These are phyloP conservation scores for Phyllosticta citribraziliensis DNA, from an alignment of 2,329 filamentous ascomycete species.

Conservation along the genomic window DNA sequence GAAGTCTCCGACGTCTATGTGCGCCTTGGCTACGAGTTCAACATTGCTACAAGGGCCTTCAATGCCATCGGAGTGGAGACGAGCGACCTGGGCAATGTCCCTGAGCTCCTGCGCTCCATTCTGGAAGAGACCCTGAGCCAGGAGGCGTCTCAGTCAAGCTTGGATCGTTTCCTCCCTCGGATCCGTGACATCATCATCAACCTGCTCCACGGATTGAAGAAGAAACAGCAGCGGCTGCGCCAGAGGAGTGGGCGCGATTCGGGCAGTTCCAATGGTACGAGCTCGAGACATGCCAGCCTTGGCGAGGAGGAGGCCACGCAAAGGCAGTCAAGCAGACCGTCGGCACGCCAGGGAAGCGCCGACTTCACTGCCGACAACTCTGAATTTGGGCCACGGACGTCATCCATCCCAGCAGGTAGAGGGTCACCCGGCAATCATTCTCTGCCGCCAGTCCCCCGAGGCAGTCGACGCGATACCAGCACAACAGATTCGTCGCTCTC, in stretches of 20 bases:
- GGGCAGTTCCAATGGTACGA: constrained; percentile 25
- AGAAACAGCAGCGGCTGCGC: constrained; percentile 83
- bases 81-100: constrained; percentile 85
- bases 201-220: constrained; percentile 86
- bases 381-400: constrained; percentile 36
- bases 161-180: constrained; percentile 85
- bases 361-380: constrained; percentile 28
- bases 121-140: constrained; percentile 94
- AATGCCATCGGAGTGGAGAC: constrained; percentile 96
- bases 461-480: constrained; percentile 19
- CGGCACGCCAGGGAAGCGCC: constrained; percentile 31
- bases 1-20: constrained; percentile 98
- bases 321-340: constrained; percentile 22
- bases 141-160: constrained; percentile 83
- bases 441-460: constrained; percentile 20
- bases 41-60: constrained; percentile 95
- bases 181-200: constrained; percentile 99
- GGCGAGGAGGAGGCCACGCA: constrained; percentile 19
- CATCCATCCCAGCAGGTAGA: constrained; percentile 36
- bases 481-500: constrained; percentile 51
- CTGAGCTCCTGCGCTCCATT: constrained; percentile 79
- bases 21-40: constrained; percentile 95
- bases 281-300: constrained; percentile 28
- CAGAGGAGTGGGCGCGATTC: constrained; percentile 45
- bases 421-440: constrained; percentile 29